Conservation (phyloP, 495 filamentous ascomycete genomes). For the Aspergillus indologenus region DNA sequence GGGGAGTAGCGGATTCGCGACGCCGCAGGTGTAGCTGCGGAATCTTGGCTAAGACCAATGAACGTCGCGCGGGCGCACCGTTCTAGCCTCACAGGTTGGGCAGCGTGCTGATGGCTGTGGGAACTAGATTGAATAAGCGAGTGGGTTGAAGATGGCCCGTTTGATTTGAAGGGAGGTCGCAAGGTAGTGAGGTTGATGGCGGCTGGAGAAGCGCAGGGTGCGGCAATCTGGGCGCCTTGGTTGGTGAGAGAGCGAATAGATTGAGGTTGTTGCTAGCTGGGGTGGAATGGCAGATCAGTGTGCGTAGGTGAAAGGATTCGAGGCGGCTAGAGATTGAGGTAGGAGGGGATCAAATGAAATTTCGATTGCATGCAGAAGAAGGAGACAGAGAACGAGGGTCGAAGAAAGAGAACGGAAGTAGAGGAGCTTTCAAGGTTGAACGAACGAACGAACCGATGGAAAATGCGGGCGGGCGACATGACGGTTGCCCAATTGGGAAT, state of each 20-base stretch:
- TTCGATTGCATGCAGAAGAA: neutral
- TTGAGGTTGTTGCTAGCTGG: constrained; percentile 5
- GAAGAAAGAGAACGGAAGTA: neutral
- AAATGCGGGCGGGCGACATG: constrained; percentile 1
- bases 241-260: constrained; percentile 3
- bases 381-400: neutral
- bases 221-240: constrained; percentile 7
- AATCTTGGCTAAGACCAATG: constrained; percentile 25
- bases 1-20: constrained; percentile 6
- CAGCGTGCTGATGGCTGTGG: constrained; percentile 25
- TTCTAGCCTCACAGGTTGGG: constrained; percentile 48
- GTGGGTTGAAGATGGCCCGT: constrained; percentile 6
- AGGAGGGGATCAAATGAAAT: neutral
- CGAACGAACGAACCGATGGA: constrained; percentile 1
- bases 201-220: constrained; percentile 22
- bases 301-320: neutral
- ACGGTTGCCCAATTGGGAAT: neutral
- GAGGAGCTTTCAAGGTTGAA: neutral
- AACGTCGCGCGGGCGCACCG: constrained; percentile 17
- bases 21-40: constrained; percentile 18
- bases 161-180: neutral
- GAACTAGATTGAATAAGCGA: constrained; percentile 15
- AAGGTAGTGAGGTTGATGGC: constrained; percentile 5
- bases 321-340: neutral
- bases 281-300: neutral